These are phyloP conservation scores for Naganishia antarctica DNA, from an alignment of 768 basidiomycete species.

Conservation along the genomic window DNA sequence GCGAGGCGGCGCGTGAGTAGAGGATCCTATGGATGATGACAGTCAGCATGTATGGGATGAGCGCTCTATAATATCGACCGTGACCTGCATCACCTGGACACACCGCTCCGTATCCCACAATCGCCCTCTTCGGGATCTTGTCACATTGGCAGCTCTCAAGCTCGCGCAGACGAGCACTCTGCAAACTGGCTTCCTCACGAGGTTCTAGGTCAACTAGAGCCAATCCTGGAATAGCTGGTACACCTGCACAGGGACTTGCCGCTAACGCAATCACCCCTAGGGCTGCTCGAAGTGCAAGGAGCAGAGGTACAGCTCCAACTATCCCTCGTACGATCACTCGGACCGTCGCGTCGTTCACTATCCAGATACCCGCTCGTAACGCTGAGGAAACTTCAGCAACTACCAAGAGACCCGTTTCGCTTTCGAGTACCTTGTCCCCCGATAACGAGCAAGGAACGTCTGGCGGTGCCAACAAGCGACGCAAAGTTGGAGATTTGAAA, in stretches of 20 bases:
- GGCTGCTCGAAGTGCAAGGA: neutral
- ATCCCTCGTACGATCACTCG: too few species aligned
- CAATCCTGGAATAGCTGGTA: neutral
- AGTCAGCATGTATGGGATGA: too few species aligned
- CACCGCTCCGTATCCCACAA: too few species aligned
- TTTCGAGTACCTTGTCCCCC: neutral
- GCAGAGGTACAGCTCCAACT: neutral
- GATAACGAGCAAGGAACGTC: neutral
- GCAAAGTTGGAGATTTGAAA: neutral
- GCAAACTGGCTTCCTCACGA: constrained; percentile 21
- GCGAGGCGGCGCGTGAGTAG: too few species aligned
- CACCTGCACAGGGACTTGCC: neutral
- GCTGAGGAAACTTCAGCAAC: too few species aligned
- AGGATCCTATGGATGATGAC: too few species aligned
- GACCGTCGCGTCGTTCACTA: too few species aligned
- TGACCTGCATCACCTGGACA: too few species aligned
- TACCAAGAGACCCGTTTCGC: neutral
- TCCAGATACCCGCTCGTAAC: too few species aligned
- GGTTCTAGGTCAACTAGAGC: constrained; percentile 22
- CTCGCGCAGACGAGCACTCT: constrained; percentile 15
- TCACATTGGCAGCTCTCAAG: neutral
- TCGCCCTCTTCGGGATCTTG: neutral
- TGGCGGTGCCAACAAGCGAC: neutral
- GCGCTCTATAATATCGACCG: too few species aligned
- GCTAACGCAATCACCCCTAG: neutral